These are phyloP conservation scores for Suillus clintonianus DNA, from an alignment of 768 basidiomycete species.

Conservation along the genomic window DNA sequence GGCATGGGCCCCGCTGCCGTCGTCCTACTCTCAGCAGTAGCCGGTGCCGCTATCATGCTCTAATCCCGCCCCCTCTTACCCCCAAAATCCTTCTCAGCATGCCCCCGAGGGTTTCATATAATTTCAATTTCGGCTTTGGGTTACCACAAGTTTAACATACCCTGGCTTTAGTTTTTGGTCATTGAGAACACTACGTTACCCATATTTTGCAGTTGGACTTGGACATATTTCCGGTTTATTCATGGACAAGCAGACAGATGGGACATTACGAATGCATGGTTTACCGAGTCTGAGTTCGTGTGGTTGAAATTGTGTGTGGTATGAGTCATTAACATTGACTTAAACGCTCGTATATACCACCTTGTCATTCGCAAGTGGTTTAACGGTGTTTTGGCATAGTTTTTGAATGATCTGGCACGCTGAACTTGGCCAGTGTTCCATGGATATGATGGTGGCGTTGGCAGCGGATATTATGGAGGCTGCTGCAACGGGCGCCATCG, in stretches of 20 bases:
- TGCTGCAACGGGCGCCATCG: neutral
- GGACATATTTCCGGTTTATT: slow-evolving; percentile 16
- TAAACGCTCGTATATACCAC: slow-evolving; percentile 1
- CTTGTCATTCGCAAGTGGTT: neutral
- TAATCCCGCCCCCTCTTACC: slow-evolving; percentile 23
- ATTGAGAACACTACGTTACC: slow-evolving; percentile 1
- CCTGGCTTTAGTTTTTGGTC: slow-evolving; percentile 10
- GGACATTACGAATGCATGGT: slow-evolving; percentile 19
- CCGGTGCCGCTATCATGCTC: slow-evolving; percentile 50
- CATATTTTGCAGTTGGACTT: slow-evolving; percentile 2
- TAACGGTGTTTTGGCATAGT: neutral
- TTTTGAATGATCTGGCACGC: neutral
- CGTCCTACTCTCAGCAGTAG: slow-evolving; percentile 45
- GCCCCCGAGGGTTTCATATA: neutral
- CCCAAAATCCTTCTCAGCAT: slow-evolving; percentile 3
- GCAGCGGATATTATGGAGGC: neutral
- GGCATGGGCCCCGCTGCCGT: slow-evolving; percentile 34
- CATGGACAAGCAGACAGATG: neutral
- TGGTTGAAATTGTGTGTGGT: neutral
- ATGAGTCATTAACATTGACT: neutral
- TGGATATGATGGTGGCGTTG: neutral
- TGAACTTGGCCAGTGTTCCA: neutral
- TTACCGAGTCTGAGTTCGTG: neutral
- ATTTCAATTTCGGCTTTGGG: slow-evolving; percentile 5
- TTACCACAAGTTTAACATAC: slow-evolving; percentile 3